Conservation (phyloP, 2,329 filamentous ascomycete species). For the Sordariomycetes sp. region DNA sequence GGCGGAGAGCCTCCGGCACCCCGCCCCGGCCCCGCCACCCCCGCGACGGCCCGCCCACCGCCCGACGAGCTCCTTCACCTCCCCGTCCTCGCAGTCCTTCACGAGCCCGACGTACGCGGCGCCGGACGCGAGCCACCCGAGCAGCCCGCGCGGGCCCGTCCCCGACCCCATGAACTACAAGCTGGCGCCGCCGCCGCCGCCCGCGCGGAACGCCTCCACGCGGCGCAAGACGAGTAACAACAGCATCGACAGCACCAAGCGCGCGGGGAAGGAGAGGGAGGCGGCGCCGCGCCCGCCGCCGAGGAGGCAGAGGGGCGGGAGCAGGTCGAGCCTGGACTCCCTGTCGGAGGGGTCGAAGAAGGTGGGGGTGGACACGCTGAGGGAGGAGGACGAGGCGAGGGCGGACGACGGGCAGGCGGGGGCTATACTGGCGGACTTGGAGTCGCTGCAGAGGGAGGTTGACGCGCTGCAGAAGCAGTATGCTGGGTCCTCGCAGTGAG, state of each 20-base stretch:
- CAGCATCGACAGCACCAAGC: constrained; percentile 19
- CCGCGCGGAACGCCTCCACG: constrained; percentile 30
- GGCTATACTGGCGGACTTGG: constrained; percentile 63
- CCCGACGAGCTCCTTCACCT: constrained; percentile 13
- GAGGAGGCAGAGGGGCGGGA: constrained; percentile 33
- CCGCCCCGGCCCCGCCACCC: constrained; percentile 42
- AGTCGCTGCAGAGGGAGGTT: constrained; percentile 63
- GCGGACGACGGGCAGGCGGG: constrained; percentile 21
- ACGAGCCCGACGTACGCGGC: constrained; percentile 9
- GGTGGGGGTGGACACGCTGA: constrained; percentile 8
- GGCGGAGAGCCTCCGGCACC: constrained; percentile 31
- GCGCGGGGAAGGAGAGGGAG: constrained; percentile 9
- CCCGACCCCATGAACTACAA: constrained; percentile 6
- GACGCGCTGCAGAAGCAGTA: constrained; percentile 40
- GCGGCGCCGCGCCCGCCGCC: constrained; percentile 36
- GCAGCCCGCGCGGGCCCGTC: neutral
- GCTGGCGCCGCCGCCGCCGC: constrained; percentile 25
- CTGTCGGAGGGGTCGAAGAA: constrained; percentile 14
- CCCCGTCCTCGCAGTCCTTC: constrained; percentile 6
- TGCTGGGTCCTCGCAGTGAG: neutral
- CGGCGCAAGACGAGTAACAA: constrained; percentile 32
- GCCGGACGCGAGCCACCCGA: constrained; percentile 7
- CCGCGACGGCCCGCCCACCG: constrained; percentile 36
- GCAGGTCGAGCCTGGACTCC: constrained; percentile 28
- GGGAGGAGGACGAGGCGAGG: constrained; percentile 5